Base-by-base conservation (phyloP, 495 filamentous ascomycete species). In the Lasiosphaeriaceae sp. region DNA sequence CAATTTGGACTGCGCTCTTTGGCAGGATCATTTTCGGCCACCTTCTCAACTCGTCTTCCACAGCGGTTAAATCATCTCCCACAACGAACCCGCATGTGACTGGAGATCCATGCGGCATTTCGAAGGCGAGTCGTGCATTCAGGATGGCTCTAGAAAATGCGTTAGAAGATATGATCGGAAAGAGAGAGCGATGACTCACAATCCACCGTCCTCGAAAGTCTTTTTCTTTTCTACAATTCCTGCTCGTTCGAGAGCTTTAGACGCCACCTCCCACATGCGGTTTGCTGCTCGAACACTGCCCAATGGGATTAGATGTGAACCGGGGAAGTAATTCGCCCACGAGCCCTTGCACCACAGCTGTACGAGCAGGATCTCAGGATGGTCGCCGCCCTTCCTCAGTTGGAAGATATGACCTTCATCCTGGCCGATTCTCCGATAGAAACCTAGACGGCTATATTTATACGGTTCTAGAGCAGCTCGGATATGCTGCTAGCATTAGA, bases 211-310 rank as follows among this genome's bases (percentile, higher is more conserved):
- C 24, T 29, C n/a, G 17, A 50, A 50, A 35, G 8, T 2, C 11
- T 31, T 23, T 34, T 50, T 16, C 24, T 35, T 12, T 31, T 24
- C 47, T 35, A 31, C 17, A 50, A 50, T 50, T 3, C 23, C 47
- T 34, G 47, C 47, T 50, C 16, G 47, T 31, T 50, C 47, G 11
- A 50, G 47, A 50, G 23, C 47, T 31, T 21, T 16, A 31, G 23
- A 14, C 19, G 24, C 22, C 14, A 50, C 47, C 47, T 50, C 47
- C 24, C 24, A 50, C 24, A 50, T 31, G 24, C 47, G 47, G 34
- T 50, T 50, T 50, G 47, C 47, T 50, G 24, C 47, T 50, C 47
- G 47, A 29, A 50, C 24, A 50, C 47, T 50, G 23, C 34, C 23
- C 24, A 50, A 31, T 17, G 47, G 23, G 29, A 50, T 29, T 16